Evolutionary conservation across 192 early-diverging fungal species (phyloP).

Genomic region (Rhizophagus sp.): DNA sequence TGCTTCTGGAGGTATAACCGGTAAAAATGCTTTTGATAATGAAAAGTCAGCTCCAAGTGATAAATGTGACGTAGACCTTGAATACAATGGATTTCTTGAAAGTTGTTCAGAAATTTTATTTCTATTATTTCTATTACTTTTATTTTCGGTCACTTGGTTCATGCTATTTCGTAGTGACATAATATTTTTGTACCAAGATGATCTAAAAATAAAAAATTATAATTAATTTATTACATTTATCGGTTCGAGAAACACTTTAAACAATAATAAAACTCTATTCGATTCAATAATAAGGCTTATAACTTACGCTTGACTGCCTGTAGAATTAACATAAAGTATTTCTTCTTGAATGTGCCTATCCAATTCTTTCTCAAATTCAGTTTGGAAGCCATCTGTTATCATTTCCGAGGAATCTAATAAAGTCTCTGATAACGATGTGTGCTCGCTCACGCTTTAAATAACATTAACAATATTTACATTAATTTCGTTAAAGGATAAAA

Average conservation of each 20-base stretch:
- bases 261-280: no score
- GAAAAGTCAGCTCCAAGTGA: slow-evolving; percentile 43
- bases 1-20: slow-evolving; percentile 48
- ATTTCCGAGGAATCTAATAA: not conserved
- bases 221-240: not conserved
- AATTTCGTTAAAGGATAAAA: not conserved
- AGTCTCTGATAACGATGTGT: not conserved
- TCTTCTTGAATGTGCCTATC: slow-evolving; percentile 53
- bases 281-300: no score
- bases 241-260: no score
- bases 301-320: slow-evolving; percentile 40
- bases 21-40: slow-evolving; percentile 54
- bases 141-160: slow-evolving; percentile 23
- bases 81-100: slow-evolving; percentile 20
- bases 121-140: slow-evolving; percentile 28
- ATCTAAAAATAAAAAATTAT: not conserved
- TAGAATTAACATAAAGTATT: slow-evolving; percentile 40
- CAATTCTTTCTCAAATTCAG: slow-evolving; percentile 41
- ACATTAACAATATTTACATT: not conserved
- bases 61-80: slow-evolving; percentile 13
- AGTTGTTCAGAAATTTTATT: slow-evolving; percentile 20
- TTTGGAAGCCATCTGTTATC: not conserved
- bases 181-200: slow-evolving; percentile 43
- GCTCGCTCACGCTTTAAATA: not conserved
- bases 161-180: slow-evolving; percentile 40